Conservation (phyloP, 768 basidiomycete genomes). For the Boletus rubropictus region DNA sequence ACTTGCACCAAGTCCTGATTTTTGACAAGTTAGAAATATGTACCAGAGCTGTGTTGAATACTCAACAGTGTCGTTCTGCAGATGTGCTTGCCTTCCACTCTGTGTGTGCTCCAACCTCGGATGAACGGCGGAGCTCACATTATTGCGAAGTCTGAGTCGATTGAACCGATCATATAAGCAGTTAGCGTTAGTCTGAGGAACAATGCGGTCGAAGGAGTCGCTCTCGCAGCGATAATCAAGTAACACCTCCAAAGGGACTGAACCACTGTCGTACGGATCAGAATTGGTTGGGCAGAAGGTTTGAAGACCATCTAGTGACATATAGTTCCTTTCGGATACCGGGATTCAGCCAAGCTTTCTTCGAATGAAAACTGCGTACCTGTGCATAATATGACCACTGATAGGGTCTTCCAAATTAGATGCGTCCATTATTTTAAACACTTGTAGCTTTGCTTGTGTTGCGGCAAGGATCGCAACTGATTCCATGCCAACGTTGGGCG, state of each 20-base stretch:
- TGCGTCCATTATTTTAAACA: constrained; percentile 76
- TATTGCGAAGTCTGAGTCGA: constrained; percentile 74
- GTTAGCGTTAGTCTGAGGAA: constrained; percentile 80
- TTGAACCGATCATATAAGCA: constrained; percentile 95
- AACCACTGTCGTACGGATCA: constrained; percentile 40
- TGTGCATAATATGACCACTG: constrained; percentile 78
- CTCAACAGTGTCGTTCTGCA: constrained; percentile 61
- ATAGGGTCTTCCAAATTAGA: constrained; percentile 75
- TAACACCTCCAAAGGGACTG: constrained; percentile 85
- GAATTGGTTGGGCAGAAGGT: constrained; percentile 68
- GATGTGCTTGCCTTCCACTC: constrained; percentile 35
- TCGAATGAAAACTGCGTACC: constrained; percentile 39
- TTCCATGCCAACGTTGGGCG: constrained; percentile 31
- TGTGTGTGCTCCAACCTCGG: constrained; percentile 35
- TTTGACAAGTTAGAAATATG: constrained; percentile 8
- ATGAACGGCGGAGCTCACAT: constrained; percentile 48
- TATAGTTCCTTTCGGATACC: constrained; percentile 56
- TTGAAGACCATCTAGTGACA: constrained; percentile 75
- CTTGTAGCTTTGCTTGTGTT: constrained; percentile 71
- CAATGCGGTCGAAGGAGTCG: constrained; percentile 78
- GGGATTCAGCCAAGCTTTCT: not conserved
- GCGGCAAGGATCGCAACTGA: constrained; percentile 72
- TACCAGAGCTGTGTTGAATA: not conserved
- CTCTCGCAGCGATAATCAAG: constrained; percentile 82
- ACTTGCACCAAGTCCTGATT: constrained; percentile 74